These are phyloP conservation scores for Lepidium africanum DNA, from an alignment of 345 rosid species.

Conservation along the genomic window DNA sequence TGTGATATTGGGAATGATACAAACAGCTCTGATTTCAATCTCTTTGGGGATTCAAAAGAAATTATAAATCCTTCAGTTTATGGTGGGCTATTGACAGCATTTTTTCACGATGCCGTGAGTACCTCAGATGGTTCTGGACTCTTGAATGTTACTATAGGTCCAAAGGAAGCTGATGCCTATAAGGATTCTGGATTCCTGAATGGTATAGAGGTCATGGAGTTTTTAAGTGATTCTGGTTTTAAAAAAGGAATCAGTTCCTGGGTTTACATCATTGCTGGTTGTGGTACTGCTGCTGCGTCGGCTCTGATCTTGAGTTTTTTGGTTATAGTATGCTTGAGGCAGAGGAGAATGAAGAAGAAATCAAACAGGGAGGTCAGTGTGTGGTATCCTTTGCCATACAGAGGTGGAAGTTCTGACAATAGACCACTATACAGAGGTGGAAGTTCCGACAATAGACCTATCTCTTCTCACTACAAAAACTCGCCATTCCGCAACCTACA, in stretches of 20 bases:
- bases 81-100: conserved; percentile 2
- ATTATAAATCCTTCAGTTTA: neutral
- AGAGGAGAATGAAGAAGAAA: conserved; percentile 26
- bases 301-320: conserved; percentile 20
- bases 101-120: conserved; percentile 34
- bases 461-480: neutral
- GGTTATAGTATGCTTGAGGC: conserved; percentile 10
- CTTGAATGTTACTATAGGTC: conserved; percentile 37
- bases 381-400: conserved; percentile 39
- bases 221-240: conserved; percentile 37
- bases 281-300: conserved; percentile 33
- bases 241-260: conserved; percentile 17
- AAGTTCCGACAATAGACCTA: conserved; percentile 28
- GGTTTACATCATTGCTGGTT: conserved; percentile 30
- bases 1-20: conserved; percentile 32
- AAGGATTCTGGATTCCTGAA: conserved; percentile 43
- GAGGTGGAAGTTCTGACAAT: conserved; percentile 34
- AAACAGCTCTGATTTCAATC: conserved; percentile 9
- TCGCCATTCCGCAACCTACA: conserved; percentile 7
- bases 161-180: neutral
- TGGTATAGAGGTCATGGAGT: conserved; percentile 65
- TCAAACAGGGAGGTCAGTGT: conserved; percentile 40
- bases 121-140: conserved; percentile 45
- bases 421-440: conserved; percentile 34
- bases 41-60: conserved; percentile 24